Conservation (phyloP, 148 eudicot genomes). For the Vaccinium myrtillus region DNA sequence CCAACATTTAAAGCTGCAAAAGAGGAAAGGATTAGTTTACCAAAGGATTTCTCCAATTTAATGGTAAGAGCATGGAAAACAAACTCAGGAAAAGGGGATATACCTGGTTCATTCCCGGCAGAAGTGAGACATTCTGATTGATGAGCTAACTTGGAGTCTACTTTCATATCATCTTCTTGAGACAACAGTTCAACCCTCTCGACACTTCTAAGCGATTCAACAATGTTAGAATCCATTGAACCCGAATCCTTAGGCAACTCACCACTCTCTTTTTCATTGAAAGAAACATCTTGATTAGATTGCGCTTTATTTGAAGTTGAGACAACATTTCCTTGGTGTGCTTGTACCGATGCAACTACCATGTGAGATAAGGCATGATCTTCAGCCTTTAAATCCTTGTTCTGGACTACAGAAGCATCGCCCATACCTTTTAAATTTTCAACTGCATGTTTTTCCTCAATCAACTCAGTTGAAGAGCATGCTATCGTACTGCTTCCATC, state of each 20-base stretch:
- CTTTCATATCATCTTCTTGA: constrained; percentile 27
- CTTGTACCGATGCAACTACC: constrained; percentile 20
- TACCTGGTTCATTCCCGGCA: constrained; percentile 38
- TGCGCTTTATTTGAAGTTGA: constrained; percentile 7
- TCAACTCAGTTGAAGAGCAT: constrained; percentile 12
- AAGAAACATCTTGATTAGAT: constrained; percentile 26
- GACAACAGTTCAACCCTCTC: constrained; percentile 20
- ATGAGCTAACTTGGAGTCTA: constrained; percentile 19
- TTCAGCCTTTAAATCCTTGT: constrained; percentile 17
- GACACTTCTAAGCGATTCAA: constrained; percentile 22
- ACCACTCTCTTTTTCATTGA: constrained; percentile 21
- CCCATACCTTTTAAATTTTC: constrained; percentile 19
- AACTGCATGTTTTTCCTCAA: constrained; percentile 5
- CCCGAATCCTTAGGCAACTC: constrained; percentile 21
- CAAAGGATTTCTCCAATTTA: neutral
- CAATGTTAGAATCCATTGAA: constrained; percentile 21
- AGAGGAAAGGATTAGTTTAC: neutral
- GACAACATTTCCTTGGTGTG: constrained; percentile 16
- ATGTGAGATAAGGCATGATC: constrained; percentile 11
- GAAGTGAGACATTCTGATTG: constrained; percentile 28
- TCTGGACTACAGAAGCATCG: constrained; percentile 18
- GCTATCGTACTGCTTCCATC: neutral
- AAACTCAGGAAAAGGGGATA: neutral
- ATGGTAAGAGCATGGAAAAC: neutral
- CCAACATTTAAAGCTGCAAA: constrained; percentile 17